Conservation (phyloP, 345 rosid genomes). For the Salix arbutifolia region DNA sequence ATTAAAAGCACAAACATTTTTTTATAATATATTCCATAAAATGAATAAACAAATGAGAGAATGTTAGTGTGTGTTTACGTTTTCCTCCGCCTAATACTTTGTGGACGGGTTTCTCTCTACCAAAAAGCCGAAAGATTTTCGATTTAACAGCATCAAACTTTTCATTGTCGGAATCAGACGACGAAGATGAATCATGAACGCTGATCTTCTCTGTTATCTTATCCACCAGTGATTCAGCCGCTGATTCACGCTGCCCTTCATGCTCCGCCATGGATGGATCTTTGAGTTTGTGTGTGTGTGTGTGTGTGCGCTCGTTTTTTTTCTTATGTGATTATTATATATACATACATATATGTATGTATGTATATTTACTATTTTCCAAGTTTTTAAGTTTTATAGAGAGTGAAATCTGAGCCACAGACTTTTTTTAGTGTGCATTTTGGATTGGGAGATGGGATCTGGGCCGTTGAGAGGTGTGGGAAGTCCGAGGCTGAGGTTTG, state of each 20-base stretch:
- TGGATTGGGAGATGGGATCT: conserved; percentile 16
- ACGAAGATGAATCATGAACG: conserved; percentile 42
- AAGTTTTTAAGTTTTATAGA: neutral
- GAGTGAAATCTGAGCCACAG: too few relatives aligned
- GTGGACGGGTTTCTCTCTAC: conserved; percentile 35
- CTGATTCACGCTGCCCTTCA: conserved; percentile 17
- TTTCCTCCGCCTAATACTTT: conserved; percentile 39
- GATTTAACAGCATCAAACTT: conserved; percentile 39
- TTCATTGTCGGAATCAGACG: conserved; percentile 60
- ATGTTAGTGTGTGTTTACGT: conserved; percentile 14
- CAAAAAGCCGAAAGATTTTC: conserved; percentile 33
- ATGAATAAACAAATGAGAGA: neutral
- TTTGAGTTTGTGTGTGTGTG: neutral
- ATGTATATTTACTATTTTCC: neutral
- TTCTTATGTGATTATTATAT: too few relatives aligned
- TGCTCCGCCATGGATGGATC: conserved; percentile 39
- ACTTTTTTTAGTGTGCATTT: neutral
- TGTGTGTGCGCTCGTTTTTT: too few relatives aligned
- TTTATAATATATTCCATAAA: too few relatives aligned
- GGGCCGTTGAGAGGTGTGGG: conserved; percentile 15
- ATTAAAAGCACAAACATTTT: neutral
- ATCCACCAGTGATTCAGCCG: conserved; percentile 43
- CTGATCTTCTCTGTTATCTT: conserved; percentile 53
- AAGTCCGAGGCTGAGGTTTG: conserved; percentile 29
- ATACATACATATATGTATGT: rapidly evolving